Evolutionary conservation across 345 rosid genomes (phyloP), one percentile per base, ranked within the genome.

Genomic region (Viola odorata): DNA sequence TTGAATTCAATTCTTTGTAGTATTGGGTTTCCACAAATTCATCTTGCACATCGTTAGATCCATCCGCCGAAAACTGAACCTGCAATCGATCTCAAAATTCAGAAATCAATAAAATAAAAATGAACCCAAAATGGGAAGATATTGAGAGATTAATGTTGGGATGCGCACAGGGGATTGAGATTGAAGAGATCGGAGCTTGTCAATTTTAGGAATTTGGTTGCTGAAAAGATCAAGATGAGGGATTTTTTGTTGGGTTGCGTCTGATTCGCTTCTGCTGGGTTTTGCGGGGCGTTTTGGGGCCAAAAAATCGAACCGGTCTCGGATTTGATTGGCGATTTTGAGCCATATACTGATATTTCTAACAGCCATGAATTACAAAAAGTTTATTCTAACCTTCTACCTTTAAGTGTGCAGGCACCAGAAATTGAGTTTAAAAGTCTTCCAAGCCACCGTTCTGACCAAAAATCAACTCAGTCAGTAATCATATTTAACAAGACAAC

Each of bases 201-300:
- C 77, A 14, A 81, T 81, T 69, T 89, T 85, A 3, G 87, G 94
- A 48, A 73, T 75, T 13, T 3, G 7, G 62, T 37, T 73, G 13
- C 55, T 41, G 16, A 77, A 69, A 0, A 53, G 44, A 39, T 45
- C 3, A 60, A 67, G 55, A 67, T 61, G 57, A 58, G 68, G 53
- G 42, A 53, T 50, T 51, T n/a, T n/a, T n/a, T 13, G 39, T 52
- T 9, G 3, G 65, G 45, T 3, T 16, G 51, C 11, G 61, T 66
- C 86, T 0, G 94, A 79, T 63, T 86, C 94, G 67, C 96, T 89
- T 6, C 94, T 76, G 73, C 60, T 81, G 53, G 91, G 96, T 64
- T 89, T 86, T 63, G 73, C 49, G 75, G 94, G 83, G 71, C 91
- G 82, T 69, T 78, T 89, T 8, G 91, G 89, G 42, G 82, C 80